These are phyloP conservation scores for Nicotiana benthamiana DNA, from an alignment of 257 asterid species.

Conservation along the genomic window DNA sequence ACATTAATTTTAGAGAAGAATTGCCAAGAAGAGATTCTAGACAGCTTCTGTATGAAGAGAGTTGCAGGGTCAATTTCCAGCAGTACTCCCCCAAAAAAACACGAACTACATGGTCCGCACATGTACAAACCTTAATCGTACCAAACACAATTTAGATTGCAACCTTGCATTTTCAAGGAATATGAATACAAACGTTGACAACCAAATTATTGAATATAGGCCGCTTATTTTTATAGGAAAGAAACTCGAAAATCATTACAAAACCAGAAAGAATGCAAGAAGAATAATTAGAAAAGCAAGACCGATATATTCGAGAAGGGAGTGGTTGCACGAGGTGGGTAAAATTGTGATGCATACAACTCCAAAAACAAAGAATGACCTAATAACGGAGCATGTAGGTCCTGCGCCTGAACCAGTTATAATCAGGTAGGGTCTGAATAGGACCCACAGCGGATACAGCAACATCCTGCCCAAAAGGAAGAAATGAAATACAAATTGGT, in stretches of 20 bases:
- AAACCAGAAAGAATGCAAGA: background rate
- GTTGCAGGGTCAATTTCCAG: background rate
- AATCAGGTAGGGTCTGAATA: constrained; percentile 76
- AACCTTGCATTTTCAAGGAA: background rate
- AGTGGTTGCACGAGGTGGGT: background rate
- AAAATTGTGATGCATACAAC: background rate
- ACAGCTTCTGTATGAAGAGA: background rate
- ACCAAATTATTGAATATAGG: constrained; percentile 2
- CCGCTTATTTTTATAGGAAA: background rate
- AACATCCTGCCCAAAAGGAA: constrained; percentile 50
- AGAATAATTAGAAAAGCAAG: background rate
- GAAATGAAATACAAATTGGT: background rate
- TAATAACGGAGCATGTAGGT: constrained; percentile 98
- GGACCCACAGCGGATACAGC: constrained; percentile 83
- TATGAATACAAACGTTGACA: background rate
- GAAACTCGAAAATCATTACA: background rate
- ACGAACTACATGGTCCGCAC: background rate
- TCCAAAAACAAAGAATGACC: constrained; percentile 14
- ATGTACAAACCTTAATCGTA: background rate
- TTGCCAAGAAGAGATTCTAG: background rate
- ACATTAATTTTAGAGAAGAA: too few relatives aligned
- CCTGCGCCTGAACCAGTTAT: constrained; percentile 99
- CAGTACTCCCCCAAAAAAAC: too few relatives aligned
- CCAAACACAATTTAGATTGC: background rate
- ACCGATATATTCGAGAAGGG: background rate